These are phyloP conservation scores for Volvox reticuliferus DNA, from an alignment of 139 green algal genomes.

Conservation along the genomic window DNA sequence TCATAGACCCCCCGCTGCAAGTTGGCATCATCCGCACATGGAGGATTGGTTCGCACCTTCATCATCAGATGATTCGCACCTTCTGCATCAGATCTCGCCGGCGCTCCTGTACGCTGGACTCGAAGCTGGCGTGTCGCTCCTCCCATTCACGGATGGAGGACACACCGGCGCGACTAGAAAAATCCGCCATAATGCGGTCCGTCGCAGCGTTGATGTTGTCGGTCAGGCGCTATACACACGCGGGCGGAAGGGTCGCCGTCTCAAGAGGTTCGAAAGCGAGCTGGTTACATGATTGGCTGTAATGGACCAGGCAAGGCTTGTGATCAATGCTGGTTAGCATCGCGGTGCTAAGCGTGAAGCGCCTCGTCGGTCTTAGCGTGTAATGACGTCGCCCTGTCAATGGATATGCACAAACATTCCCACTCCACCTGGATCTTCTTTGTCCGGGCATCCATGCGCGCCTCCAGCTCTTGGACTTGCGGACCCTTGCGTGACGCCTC, in stretches of 20 bases:
- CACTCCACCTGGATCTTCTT: conserved; percentile 53
- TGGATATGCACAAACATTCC: not conserved
- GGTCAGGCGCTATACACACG: conserved; percentile 39
- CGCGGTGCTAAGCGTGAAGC: too few relatives aligned
- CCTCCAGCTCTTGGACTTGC: conserved; percentile 52
- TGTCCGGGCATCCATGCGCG: conserved; percentile 57
- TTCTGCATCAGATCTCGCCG: conserved; percentile 8
- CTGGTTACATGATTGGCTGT: too few relatives aligned
- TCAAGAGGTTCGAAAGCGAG: too few relatives aligned
- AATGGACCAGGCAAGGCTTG: too few relatives aligned
- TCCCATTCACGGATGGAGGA: conserved; percentile 91
- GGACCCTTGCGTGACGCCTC: conserved; percentile 41
- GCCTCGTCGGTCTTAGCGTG: too few relatives aligned
- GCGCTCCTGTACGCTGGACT: conserved; percentile 57
- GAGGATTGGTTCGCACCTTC: too few relatives aligned
- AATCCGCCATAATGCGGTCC: conserved; percentile 80
- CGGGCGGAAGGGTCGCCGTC: too few relatives aligned
- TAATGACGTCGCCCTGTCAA: too few relatives aligned
- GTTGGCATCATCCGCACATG: too few relatives aligned
- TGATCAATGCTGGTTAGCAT: too few relatives aligned
- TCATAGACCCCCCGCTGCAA: too few relatives aligned
- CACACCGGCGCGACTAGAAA: conserved; percentile 82
- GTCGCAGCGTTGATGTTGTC: conserved; percentile 73
- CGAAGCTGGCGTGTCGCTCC: conserved; percentile 76
- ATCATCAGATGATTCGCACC: too few relatives aligned